Conservation (phyloP, 208 protist species). For the Trypanosoma grayi region DNA sequence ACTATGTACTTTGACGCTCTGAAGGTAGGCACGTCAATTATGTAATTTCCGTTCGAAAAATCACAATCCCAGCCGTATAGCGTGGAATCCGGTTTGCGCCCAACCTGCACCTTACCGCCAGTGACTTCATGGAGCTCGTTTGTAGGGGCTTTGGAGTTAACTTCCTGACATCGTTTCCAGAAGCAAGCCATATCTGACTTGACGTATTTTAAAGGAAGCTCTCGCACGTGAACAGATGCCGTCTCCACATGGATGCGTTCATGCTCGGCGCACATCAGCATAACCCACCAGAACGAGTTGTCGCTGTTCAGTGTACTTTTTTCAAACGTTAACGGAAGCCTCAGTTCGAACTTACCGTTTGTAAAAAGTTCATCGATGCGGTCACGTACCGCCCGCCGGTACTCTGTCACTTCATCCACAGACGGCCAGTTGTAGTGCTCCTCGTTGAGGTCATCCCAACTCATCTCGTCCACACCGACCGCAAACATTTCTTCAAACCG, state of each 20-base stretch:
- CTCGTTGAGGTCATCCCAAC: constrained; percentile 94
- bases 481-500: constrained; percentile 92
- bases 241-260: constrained; percentile 97
- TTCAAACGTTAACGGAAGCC: constrained; percentile 76
- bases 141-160: constrained; percentile 38
- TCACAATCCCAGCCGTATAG: constrained; percentile 97
- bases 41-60: constrained; percentile 80
- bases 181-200: constrained; percentile 49
- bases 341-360: constrained; percentile 62
- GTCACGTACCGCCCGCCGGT: constrained; percentile 83
- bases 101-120: constrained; percentile 70
- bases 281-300: constrained; percentile 89
- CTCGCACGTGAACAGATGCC: constrained; percentile 93
- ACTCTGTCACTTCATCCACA: constrained; percentile 82
- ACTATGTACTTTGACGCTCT: constrained; percentile 93
- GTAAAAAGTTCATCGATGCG: constrained; percentile 73
- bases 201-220: constrained; percentile 89
- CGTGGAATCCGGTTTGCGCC: constrained; percentile 58
- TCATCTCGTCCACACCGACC: constrained; percentile 97
- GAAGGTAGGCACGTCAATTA: constrained; percentile 89
- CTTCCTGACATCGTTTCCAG: constrained; percentile 74
- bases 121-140: constrained; percentile 83
- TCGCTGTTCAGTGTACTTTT: constrained; percentile 73
- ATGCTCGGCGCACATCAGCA: constrained; percentile 96
- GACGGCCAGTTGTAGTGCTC: constrained; percentile 89